phyloP scores from a whole-genome alignment of 2,329 filamentous ascomycete species.

The Beauveria rudraprayagi region DNA sequence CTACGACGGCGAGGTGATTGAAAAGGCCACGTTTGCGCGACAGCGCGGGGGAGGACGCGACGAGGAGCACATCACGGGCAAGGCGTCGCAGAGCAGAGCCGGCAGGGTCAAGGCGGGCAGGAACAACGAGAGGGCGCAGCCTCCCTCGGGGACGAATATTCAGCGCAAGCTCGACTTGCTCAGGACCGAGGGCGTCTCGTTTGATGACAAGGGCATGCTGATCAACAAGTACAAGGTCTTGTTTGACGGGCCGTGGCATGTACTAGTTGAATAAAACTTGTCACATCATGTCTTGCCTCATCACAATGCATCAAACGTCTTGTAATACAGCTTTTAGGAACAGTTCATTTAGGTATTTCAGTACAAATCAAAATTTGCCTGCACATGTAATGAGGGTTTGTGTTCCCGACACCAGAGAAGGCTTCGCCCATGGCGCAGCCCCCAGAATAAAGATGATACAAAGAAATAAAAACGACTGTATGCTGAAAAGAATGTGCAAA shows the following conservation, averaged over 20 bases:
- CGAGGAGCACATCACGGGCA: not conserved
- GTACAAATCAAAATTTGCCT: not conserved
- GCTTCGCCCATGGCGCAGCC: not conserved
- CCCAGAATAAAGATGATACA: not conserved
- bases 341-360: not conserved
- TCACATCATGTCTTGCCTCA: not conserved
- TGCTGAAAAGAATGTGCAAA: not conserved
- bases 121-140: not conserved
- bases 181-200: constrained; percentile 1
- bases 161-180: constrained; percentile 8
- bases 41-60: not conserved
- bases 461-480: not conserved
- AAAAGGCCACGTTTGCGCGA: not conserved
- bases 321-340: not conserved
- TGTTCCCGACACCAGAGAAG: not conserved
- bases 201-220: constrained; percentile 10
- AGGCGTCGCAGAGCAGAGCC: constrained; percentile 10
- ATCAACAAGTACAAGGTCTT: constrained; percentile 5
- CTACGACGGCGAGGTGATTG: constrained; percentile 10
- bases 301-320: not conserved
- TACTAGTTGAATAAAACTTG: not conserved
- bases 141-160: constrained; percentile 11
- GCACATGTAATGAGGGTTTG: not conserved
- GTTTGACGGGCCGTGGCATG: constrained; percentile 11
- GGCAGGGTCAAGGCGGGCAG: not conserved